phyloP scores from a whole-genome alignment of 1,284 basidiomycete species.

The Anthracocystis walkeri region DNA sequence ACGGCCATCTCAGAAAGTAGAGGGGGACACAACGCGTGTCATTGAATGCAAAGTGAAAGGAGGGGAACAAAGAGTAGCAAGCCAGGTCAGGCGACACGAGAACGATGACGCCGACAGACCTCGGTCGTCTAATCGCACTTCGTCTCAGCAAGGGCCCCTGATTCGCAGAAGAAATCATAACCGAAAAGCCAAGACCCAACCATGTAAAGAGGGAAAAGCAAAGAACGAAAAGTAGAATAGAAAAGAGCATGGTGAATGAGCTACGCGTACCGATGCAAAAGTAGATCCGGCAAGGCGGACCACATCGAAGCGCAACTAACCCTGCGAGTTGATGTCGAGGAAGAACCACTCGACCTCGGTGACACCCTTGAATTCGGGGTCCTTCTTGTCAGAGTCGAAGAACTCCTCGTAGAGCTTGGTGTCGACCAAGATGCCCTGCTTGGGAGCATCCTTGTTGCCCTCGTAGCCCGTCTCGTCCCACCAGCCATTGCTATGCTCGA shows the following conservation, averaged over 20 bases:
- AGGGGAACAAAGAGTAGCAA: not conserved
- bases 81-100: too few species aligned
- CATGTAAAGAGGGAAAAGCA: not conserved
- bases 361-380: slow-evolving; percentile 1
- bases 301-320: slow-evolving; percentile 2
- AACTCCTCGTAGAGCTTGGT: slow-evolving; percentile 30
- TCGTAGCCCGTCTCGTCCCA: slow-evolving; percentile 7
- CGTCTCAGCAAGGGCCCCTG: too few species aligned
- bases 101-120: too few species aligned
- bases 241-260: not conserved
- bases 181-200: not conserved
- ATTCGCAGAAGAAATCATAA: not conserved
- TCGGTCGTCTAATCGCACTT: too few species aligned
- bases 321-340: slow-evolving; percentile 45
- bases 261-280: slow-evolving; percentile 10
- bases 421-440: slow-evolving; percentile 35
- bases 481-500: slow-evolving; percentile 30
- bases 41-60: not conserved
- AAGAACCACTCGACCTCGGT: slow-evolving; percentile 43
- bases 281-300: not conserved
- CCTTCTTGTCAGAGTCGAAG: slow-evolving; percentile 23
- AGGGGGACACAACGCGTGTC: slow-evolving; percentile 1
- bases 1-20: not conserved
- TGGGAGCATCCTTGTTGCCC: slow-evolving; percentile 6
- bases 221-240: not conserved